Conservation (phyloP, 192 early-diverging fungal species). For the Coemansia biformis region DNA sequence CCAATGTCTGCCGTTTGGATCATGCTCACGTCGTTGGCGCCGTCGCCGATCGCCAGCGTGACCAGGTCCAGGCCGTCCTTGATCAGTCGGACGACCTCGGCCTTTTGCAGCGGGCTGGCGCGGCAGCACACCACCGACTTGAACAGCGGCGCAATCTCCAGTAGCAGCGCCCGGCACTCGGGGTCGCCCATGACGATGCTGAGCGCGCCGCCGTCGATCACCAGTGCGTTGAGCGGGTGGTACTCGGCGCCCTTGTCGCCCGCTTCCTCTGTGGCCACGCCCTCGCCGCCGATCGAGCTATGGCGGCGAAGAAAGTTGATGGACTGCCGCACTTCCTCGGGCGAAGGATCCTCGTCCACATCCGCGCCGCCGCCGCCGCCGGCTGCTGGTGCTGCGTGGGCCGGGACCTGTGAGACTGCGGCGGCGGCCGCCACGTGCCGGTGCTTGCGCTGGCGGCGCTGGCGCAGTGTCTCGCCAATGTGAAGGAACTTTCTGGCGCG, state of each 20-base stretch:
- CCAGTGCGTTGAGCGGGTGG: constrained; percentile 59
- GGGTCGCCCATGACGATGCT: constrained; percentile 39
- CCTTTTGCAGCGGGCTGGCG: constrained; percentile 96
- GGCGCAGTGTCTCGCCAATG: constrained; percentile 24
- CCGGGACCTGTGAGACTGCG: no score
- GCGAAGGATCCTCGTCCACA: constrained; percentile 26
- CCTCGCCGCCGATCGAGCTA: constrained; percentile 21
- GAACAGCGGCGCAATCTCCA: constrained; percentile 87
- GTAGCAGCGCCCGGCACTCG: constrained; percentile 55
- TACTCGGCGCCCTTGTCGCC: constrained; percentile 10
- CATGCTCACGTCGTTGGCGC: constrained; percentile 98
- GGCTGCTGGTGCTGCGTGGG: no score
- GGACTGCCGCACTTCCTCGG: constrained; percentile 36
- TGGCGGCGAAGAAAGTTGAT: constrained; percentile 41
- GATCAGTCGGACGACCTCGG: constrained; percentile 93
- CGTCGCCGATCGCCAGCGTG: constrained; percentile 95
- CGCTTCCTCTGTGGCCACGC: constrained; percentile 1
- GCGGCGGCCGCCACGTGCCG: no score
- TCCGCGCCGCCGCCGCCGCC: constrained; percentile 1
- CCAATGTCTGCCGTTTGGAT: constrained; percentile 99
- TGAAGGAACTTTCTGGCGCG: constrained; percentile 43
- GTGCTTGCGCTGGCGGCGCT: constrained; percentile 10
- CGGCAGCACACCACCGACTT: constrained; percentile 97
- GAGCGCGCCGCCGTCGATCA: constrained; percentile 79
- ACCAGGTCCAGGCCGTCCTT: constrained; percentile 84